Evolutionary conservation across 2,329 filamentous ascomycete genomes (phyloP).

Genomic region (Aschersonia sp.): DNA sequence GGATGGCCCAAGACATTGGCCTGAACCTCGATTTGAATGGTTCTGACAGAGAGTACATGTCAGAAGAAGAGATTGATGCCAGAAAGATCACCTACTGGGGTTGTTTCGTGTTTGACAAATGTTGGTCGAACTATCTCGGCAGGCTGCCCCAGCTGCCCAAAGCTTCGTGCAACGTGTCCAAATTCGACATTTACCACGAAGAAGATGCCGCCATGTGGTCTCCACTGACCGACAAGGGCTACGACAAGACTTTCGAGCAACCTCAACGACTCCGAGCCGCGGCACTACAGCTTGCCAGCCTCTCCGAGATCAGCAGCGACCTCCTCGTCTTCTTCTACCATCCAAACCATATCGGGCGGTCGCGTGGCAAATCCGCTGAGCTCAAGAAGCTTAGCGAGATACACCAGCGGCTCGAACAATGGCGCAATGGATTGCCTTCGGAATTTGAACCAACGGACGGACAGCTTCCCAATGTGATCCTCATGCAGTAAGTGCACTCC

Average conservation of each 20-base stretch:
- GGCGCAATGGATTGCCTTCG: slow-evolving; percentile 69
- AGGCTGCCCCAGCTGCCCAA: slow-evolving; percentile 76
- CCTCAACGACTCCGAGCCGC: slow-evolving; percentile 72
- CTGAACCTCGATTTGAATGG: slow-evolving; percentile 71
- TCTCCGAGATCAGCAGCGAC: slow-evolving; percentile 91
- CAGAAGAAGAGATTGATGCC: slow-evolving; percentile 78
- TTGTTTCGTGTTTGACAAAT: slow-evolving; percentile 96
- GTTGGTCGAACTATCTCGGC: slow-evolving; percentile 94
- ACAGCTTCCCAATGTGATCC: slow-evolving; percentile 66
- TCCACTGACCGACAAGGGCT: slow-evolving; percentile 75
- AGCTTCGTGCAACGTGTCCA: slow-evolving; percentile 68
- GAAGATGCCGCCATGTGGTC: slow-evolving; percentile 82
- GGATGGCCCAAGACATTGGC: slow-evolving; percentile 91
- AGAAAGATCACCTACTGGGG: slow-evolving; percentile 93
- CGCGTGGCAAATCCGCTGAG: slow-evolving; percentile 64
- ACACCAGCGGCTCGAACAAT: slow-evolving; percentile 78
- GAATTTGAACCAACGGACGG: slow-evolving; percentile 86
- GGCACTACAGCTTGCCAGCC: slow-evolving; percentile 63
- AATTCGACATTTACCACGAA: slow-evolving; percentile 78
- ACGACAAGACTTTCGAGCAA: slow-evolving; percentile 58
- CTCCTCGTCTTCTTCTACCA: slow-evolving; percentile 85
- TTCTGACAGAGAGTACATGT: slow-evolving; percentile 45
- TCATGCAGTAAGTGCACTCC: slow-evolving; percentile 57
- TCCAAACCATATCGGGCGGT: slow-evolving; percentile 49
- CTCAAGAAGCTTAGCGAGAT: slow-evolving; percentile 87